A percentile compares a stretch with the other conserved stretches of the same genome.
phyloP scores from a whole-genome alignment of 257 asterid genomes.

The Jaltomata sinuosa region DNA sequence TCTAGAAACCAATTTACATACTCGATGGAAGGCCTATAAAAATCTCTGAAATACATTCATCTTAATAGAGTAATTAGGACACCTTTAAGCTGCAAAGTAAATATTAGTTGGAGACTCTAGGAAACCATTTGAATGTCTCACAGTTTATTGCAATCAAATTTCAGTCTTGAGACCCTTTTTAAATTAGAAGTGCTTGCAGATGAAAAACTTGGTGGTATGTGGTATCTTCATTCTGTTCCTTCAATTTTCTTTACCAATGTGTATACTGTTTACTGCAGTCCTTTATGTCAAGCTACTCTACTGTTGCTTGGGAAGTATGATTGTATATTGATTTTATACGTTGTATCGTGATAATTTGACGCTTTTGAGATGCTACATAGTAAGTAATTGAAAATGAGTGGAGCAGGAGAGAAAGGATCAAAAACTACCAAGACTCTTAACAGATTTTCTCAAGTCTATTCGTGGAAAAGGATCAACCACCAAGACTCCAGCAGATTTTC shows the following conservation, averaged over 20 bases:
- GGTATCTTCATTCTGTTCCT: neutral
- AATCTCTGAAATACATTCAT: neutral
- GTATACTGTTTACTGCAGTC: neutral
- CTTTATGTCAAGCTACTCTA: neutral
- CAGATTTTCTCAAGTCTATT: too few species aligned
- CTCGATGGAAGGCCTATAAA: too few species aligned
- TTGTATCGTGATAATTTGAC: neutral
- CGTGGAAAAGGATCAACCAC: too few species aligned
- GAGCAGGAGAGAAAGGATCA: constrained; percentile 56
- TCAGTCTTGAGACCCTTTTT: neutral
- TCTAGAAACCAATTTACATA: neutral
- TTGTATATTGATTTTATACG: neutral
- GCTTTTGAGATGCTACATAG: neutral
- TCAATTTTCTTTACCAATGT: neutral
- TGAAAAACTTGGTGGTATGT: neutral
- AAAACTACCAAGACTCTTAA: too few species aligned
- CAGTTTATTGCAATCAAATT: neutral
- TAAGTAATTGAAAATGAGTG: constrained; percentile 48
- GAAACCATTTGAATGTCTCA: neutral
- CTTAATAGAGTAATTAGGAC: neutral
- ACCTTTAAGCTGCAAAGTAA: too few species aligned
- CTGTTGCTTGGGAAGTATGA: neutral
- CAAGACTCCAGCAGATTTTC: constrained; percentile 92
- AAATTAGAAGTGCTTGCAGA: neutral
- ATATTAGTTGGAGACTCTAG: neutral